Conservation (phyloP, 2,329 filamentous ascomycete species). For the Diaporthe citriasiana region DNA sequence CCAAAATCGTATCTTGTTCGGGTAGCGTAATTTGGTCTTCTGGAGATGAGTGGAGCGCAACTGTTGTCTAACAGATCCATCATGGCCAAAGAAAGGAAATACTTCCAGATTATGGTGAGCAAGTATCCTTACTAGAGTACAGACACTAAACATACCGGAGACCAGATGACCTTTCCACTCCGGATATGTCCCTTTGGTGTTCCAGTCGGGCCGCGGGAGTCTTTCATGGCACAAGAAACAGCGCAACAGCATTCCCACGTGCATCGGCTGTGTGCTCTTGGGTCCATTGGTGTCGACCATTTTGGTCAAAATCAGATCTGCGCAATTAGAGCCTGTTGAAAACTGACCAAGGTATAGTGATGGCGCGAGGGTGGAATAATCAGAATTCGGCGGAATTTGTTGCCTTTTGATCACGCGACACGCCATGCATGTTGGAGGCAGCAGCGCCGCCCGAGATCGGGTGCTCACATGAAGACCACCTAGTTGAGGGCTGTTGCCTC, state of each 20-base stretch:
- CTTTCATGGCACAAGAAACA: slow-evolving; percentile 6
- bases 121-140: no score
- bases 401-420: no score
- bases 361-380: not conserved
- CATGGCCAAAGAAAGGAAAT: not conserved
- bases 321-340: not conserved
- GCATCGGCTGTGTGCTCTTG: not conserved
- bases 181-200: not conserved
- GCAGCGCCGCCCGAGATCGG: no score
- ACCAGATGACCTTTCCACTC: not conserved
- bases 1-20: not conserved
- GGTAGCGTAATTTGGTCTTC: not conserved
- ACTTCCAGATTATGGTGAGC: not conserved
- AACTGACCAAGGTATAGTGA: not conserved
- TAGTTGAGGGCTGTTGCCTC: no score
- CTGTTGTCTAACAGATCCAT: not conserved
- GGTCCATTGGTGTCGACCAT: not conserved
- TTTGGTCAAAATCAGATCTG: not conserved
- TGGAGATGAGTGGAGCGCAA: not conserved
- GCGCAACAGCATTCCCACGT: slow-evolving; percentile 12
- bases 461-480: no score
- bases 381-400: no score
- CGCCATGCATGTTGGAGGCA: no score
- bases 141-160: not conserved
- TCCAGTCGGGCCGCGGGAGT: not conserved